Conservation (phyloP, 1,284 basidiomycete species). For the Gymnopus androsaceus region DNA sequence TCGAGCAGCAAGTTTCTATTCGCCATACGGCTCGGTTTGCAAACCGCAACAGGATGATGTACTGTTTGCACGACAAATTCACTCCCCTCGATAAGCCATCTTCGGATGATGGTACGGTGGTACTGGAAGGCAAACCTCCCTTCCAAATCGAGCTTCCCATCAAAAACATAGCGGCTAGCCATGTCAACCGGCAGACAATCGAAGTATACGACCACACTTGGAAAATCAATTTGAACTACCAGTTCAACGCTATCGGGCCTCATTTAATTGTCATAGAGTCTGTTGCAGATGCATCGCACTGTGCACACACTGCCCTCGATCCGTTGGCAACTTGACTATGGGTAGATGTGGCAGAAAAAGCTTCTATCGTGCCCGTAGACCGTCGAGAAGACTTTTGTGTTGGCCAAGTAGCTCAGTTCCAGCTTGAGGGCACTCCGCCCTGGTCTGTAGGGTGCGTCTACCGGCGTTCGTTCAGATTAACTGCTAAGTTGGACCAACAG, state of each 20-base stretch:
- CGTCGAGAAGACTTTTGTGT: conserved; percentile 84
- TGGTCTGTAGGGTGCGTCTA: conserved; percentile 83
- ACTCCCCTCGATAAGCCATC: conserved; percentile 50
- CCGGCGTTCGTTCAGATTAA: conserved; percentile 6
- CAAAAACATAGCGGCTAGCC: conserved; percentile 71
- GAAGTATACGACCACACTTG: conserved; percentile 64
- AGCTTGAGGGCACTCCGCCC: conserved; percentile 93
- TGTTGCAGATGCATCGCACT: conserved; percentile 77
- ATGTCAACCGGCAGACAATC: conserved; percentile 60
- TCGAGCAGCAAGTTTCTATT: conserved; percentile 81
- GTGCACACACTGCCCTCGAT: conserved; percentile 72
- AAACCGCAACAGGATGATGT: conserved; percentile 63
- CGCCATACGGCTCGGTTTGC: conserved; percentile 81
- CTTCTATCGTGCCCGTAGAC: conserved; percentile 86
- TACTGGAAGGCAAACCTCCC: conserved; percentile 82
- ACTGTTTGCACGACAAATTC: conserved; percentile 77
- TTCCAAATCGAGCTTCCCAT: conserved; percentile 80
- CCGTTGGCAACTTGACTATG: conserved; percentile 66
- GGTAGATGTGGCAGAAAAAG: conserved; percentile 93
- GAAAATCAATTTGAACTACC: conserved; percentile 73
- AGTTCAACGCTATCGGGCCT: conserved; percentile 76
- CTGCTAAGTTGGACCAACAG: conserved; percentile 37
- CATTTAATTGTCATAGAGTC: conserved; percentile 80
- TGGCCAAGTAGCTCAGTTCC: conserved; percentile 89
- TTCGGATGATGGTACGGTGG: conserved; percentile 62